Evolutionary conservation across 2,329 filamentous ascomycete species (phyloP).

Genomic region (Aspergillus jensenii): DNA sequence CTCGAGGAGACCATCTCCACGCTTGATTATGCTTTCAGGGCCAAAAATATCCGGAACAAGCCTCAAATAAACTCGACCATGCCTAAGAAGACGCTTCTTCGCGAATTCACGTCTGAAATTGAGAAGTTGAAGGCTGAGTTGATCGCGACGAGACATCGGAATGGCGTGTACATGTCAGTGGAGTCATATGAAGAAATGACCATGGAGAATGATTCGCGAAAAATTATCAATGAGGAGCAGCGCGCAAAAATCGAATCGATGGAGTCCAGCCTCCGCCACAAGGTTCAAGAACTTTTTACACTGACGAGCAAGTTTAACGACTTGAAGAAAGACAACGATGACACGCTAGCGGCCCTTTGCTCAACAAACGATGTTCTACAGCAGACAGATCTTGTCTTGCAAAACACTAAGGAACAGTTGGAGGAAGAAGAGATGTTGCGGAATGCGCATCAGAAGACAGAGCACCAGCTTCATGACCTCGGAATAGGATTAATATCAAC

Average conservation of each 20-base stretch:
- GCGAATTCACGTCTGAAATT: conserved; percentile 88
- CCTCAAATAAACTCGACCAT: conserved; percentile 91
- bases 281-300: conserved; percentile 86
- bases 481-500: conserved; percentile 76
- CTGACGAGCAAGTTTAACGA: conserved; percentile 84
- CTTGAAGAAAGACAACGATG: conserved; percentile 86
- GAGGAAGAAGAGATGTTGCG: conserved; percentile 77
- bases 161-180: conserved; percentile 89
- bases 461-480: conserved; percentile 70
- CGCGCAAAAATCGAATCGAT: conserved; percentile 88
- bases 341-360: conserved; percentile 68
- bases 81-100: conserved; percentile 87
- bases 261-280: conserved; percentile 86
- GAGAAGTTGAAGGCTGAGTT: conserved; percentile 93
- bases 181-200: conserved; percentile 90
- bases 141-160: conserved; percentile 86
- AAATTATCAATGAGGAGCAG: conserved; percentile 91
- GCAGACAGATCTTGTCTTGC: conserved; percentile 82
- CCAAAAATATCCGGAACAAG: conserved; percentile 98
- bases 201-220: conserved; percentile 84
- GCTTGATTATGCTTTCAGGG: conserved; percentile 93
- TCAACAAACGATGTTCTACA: conserved; percentile 79
- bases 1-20: conserved; percentile 98
- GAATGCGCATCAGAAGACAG: conserved; percentile 82
- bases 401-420: conserved; percentile 72